phyloP scores from a whole-genome alignment of 495 filamentous ascomycete species.

The Extremus antarcticus region DNA sequence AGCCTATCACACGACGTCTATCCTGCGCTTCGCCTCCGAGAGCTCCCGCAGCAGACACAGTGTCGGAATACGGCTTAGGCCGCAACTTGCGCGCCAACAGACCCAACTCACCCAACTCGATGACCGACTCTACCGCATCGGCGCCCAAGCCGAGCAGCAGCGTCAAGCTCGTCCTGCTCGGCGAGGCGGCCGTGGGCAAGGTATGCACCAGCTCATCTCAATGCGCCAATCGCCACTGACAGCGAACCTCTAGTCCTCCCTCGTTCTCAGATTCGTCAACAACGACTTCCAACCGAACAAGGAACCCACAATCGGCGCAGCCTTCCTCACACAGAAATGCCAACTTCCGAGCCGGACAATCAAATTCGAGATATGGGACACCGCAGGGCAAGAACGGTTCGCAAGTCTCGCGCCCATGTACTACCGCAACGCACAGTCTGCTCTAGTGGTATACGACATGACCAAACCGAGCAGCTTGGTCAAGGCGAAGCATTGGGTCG shows the following conservation, averaged over 20 bases:
- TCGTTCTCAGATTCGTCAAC: constrained; percentile 97
- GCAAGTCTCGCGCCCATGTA: constrained; percentile 97
- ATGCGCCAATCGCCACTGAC: not conserved
- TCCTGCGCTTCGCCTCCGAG: not conserved
- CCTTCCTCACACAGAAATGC: constrained; percentile 97
- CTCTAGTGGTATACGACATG: constrained; percentile 97
- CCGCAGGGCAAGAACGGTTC: constrained; percentile 95
- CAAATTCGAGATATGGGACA: constrained; percentile 99
- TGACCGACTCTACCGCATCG: constrained; percentile 40
- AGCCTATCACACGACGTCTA: too few relatives aligned
- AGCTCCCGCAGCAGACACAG: constrained; percentile 2
- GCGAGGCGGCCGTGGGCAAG: constrained; percentile 97
- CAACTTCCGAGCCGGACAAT: constrained; percentile 90
- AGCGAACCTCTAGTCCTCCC: constrained; percentile 59
- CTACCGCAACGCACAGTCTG: constrained; percentile 97
- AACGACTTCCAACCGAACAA: constrained; percentile 99
- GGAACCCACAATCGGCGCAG: constrained; percentile 97
- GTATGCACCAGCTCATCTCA: constrained; percentile 37
- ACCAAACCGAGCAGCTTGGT: constrained; percentile 90
- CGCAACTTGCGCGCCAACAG: constrained; percentile 15
- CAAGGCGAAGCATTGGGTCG: constrained; percentile 98
- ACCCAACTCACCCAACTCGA: constrained; percentile 8
- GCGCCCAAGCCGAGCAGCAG: constrained; percentile 94
- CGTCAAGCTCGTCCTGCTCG: constrained; percentile 94
- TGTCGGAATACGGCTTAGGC: constrained; percentile 16